These are phyloP conservation scores for Ganoderma sinense DNA, from an alignment of 1,284 basidiomycete genomes.

Conservation along the genomic window DNA sequence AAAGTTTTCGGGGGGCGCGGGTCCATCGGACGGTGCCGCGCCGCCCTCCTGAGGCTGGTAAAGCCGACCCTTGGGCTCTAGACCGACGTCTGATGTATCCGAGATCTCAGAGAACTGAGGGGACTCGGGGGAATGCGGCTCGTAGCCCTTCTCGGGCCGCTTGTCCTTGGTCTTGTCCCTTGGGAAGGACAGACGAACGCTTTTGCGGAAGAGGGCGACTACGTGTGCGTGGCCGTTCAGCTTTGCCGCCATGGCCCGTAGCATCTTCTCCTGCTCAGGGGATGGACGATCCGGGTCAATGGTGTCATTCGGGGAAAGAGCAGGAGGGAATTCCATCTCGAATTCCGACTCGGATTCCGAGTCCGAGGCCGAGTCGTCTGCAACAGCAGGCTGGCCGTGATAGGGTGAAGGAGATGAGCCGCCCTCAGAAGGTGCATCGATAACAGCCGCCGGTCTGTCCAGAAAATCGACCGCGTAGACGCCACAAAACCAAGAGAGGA, in stretches of 20 bases:
- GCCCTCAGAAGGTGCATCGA: neutral
- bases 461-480: neutral
- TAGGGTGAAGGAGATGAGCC: neutral
- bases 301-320: no score
- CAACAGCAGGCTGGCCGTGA: no score
- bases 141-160: neutral
- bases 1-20: neutral
- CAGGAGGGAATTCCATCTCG: no score
- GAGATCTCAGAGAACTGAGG: neutral
- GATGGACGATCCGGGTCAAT: no score
- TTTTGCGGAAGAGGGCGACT: neutral
- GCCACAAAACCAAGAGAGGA: slow-evolving; percentile 7
- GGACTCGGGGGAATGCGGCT: neutral
- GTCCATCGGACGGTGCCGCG: neutral
- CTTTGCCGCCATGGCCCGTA: neutral
- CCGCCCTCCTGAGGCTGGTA: neutral
- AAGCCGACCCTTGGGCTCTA: no score
- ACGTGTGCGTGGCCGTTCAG: neutral
- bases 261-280: neutral
- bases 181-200: neutral
- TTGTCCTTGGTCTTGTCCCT: neutral
- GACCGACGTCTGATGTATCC: no score
- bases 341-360: no score
- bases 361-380: no score
- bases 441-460: neutral